Base-by-base conservation (phyloP, 768 basidiomycete genomes). In the Mycena venus region DNA sequence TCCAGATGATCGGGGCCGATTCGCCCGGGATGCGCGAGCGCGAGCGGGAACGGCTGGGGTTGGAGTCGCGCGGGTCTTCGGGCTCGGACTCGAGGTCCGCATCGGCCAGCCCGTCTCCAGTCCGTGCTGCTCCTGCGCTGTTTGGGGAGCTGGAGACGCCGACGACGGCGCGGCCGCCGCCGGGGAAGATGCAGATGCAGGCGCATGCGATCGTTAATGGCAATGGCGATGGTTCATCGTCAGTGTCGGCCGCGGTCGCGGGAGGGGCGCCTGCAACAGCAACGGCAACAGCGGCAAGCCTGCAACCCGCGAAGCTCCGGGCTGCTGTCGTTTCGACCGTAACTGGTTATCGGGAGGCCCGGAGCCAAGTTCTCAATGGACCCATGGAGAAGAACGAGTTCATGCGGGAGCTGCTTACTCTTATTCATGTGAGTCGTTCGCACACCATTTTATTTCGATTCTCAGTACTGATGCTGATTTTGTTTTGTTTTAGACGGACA, bases 381-480 rank as follows among this genome's bases (percentile, higher is more conserved):
- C 78, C 77, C 44, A 66, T 89, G 76, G 89, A 88, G 73, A 87
- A 86, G 80, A 90, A 89, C 65, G 90, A 88, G 63, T 93, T 92
- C 81, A 86, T 91, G 64, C 83, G 86, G 75, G 90, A 92, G 80
- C 83, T 92, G 72, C 80, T 92, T 80, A 88, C 86, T 38, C 85
- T 93, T 74, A 88, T 93, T 75, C 90, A 92, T 80, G 92, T 93
- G 65, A 75, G 91, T 85, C 44, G n/a, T n/a, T n/a, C n/a, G n/a
- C n/a, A n/a, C n/a, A 21, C 75, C 42, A 23, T 31, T 49, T 40
- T 32, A 58, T 36, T 9, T 36, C 17, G 1, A 17, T n/a, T n/a
- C 25, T 38, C 51, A 11, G 11, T 11, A 19, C 10, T 42, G 34
- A 68, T 73, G 53, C 78, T 62, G 59, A 68, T 71, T 65, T 23